Base-by-base conservation (phyloP, 306 rosid species). In the Vicia villosa region DNA sequence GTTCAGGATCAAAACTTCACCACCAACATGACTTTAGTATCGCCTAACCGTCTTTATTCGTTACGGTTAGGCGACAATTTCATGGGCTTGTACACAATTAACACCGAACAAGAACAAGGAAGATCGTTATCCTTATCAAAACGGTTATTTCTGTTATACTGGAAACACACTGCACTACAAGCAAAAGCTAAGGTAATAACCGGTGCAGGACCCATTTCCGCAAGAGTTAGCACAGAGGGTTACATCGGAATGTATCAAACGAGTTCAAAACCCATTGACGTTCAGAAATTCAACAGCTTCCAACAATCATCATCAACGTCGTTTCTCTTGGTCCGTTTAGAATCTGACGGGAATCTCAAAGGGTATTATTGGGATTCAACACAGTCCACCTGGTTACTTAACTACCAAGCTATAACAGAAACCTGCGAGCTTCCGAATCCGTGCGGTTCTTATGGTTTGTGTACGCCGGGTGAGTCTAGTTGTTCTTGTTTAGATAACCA, bases 371-470 rank as follows among this genome's bases (percentile, higher is more conserved):
- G 97, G 98, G 83, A 83, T 62, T 83, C 86, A 14, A 74, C 77
- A 5, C 70, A 42, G n/a, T 79, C 81, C 2, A 75, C 30, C 0
- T 94, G 98, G 98, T 60, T 69, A 0, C 22, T 70, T 59, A 76
- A 84, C 45, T 94, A 69, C 54, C 68, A 84, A 66, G 96, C 97
- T 14, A 85, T 90, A 4, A 26, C 80, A 0, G 85, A 83, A 9
- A 51, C 77, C 1, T 94, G 98, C 43, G 84, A 88, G 43, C 90
- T 94, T 0, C 97, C 97, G 0, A 87, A 77, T 6, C 77, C 88
- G 0, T 94, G 98, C 79, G 96, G 97, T 52, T 75, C 95, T 19
- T 90, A 87, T 83, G 95, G 96, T 73, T 63, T 94, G 63, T 94
- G 98, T 69, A 81, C 26, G 0, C 83, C 97, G 1, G 86, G 81